A percentile compares a stretch with the other conserved stretches of the same genome.
These are phyloP conservation scores for Podospora didyma DNA, from an alignment of 495 filamentous ascomycete species.

Conservation along the genomic window DNA sequence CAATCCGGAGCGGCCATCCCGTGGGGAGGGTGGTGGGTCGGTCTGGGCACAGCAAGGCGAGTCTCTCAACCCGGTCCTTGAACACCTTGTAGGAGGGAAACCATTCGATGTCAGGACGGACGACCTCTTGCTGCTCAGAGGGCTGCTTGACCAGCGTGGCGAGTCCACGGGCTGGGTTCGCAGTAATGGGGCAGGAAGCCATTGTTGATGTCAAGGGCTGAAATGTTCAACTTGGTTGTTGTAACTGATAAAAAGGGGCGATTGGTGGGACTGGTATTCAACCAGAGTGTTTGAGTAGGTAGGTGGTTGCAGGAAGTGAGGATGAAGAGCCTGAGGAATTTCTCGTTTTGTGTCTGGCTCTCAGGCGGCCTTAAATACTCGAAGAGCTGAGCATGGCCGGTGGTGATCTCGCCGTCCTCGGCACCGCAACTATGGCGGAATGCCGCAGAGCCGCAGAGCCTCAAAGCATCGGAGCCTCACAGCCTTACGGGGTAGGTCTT, in stretches of 20 bases:
- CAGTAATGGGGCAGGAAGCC: neutral
- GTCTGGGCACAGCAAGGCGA: slow-evolving; percentile 15
- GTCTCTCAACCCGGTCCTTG: slow-evolving; percentile 23
- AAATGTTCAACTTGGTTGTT: neutral
- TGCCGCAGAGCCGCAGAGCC: slow-evolving; percentile 18
- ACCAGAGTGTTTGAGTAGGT: no score
- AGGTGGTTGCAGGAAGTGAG: no score
- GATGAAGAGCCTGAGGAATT: no score
- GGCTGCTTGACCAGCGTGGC: neutral
- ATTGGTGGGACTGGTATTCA: no score
- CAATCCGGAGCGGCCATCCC: slow-evolving; percentile 22
- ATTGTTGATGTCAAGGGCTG: neutral
- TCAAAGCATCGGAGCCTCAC: neutral
- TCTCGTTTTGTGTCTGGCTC: no score
- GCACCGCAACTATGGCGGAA: no score
- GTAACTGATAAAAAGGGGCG: neutral
- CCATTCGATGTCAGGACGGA: slow-evolving; percentile 27
- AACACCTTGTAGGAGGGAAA: slow-evolving; percentile 27
- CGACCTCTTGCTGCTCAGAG: neutral
- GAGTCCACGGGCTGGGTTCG: neutral
- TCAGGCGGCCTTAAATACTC: no score
- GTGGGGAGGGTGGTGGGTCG: slow-evolving; percentile 24
- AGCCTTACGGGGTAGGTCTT: no score
- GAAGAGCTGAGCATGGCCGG: neutral
- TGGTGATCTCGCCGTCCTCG: neutral